Conservation (phyloP, 2,329 filamentous ascomycete species). For the Arachnomyces sp. region DNA sequence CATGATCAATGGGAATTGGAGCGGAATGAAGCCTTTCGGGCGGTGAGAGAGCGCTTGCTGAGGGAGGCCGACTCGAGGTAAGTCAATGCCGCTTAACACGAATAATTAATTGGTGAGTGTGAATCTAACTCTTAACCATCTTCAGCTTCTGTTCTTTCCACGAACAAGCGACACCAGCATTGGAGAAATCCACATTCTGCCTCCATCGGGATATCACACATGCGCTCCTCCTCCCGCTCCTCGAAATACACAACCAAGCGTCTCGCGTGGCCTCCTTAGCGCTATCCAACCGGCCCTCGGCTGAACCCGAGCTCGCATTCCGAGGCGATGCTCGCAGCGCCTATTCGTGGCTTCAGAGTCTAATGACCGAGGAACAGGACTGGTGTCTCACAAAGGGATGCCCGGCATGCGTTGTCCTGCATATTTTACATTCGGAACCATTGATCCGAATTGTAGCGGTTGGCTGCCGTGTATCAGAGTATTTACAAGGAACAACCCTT, state of each 20-base stretch:
- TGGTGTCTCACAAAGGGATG: constrained; percentile 52
- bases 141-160: constrained; percentile 31
- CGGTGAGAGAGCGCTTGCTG: constrained; percentile 25
- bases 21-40: constrained; percentile 28
- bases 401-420: constrained; percentile 39
- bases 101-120: too few relatives aligned
- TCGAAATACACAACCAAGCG: constrained; percentile 50
- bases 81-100: too few relatives aligned
- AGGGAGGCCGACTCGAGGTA: constrained; percentile 17
- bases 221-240: constrained; percentile 51
- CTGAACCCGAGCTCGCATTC: constrained; percentile 52
- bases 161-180: constrained; percentile 21
- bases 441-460: constrained; percentile 37
- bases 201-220: constrained; percentile 54
- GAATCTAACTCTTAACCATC: not conserved
- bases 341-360: constrained; percentile 54
- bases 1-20: constrained; percentile 24
- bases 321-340: constrained; percentile 49
- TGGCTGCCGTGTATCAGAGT: constrained; percentile 33
- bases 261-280: constrained; percentile 44
- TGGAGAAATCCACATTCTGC: constrained; percentile 31
- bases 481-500: constrained; percentile 21
- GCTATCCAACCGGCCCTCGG: constrained; percentile 40
- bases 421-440: constrained; percentile 38
- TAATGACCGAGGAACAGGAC: constrained; percentile 49